Evolutionary conservation across 768 basidiomycete species (phyloP).

Genomic region (Russula olivacea): DNA sequence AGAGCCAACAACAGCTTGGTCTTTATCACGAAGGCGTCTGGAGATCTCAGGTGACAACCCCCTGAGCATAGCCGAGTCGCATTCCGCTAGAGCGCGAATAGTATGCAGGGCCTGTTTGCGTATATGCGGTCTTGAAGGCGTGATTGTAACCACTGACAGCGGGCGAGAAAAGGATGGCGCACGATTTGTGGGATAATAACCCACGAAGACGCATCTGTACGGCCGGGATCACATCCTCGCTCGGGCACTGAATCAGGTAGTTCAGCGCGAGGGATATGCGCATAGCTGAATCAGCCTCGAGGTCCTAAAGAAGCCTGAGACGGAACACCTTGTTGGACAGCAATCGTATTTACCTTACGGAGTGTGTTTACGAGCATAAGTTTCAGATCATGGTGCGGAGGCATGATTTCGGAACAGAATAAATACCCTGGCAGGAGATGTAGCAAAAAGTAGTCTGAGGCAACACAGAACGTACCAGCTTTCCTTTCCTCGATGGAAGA

Average conservation of each 20-base stretch:
- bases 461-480: slow-evolving; percentile 43
- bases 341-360: slow-evolving; percentile 51
- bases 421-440: slow-evolving; percentile 52
- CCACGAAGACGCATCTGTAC: slow-evolving; percentile 59
- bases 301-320: slow-evolving; percentile 47
- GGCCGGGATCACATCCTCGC: slow-evolving; percentile 68
- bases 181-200: slow-evolving; percentile 71
- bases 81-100: slow-evolving; percentile 14
- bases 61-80: slow-evolving; percentile 13
- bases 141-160: not conserved
- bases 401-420: slow-evolving; percentile 72
- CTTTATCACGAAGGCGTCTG: slow-evolving; percentile 18
- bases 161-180: slow-evolving; percentile 40
- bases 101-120: slow-evolving; percentile 19
- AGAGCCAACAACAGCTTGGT: slow-evolving; percentile 17
- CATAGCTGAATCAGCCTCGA: slow-evolving; percentile 51
- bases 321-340: not conserved
- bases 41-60: slow-evolving; percentile 20
- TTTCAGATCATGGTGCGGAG: slow-evolving; percentile 57
- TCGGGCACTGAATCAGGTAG: slow-evolving; percentile 54
- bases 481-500: slow-evolving; percentile 54
- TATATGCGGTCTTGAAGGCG: not conserved
- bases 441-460: not conserved
- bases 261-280: slow-evolving; percentile 71
- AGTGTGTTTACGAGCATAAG: slow-evolving; percentile 85